These are phyloP conservation scores for Fusarium transvaalense DNA, from an alignment of 2,329 filamentous ascomycete genomes.

Conservation along the genomic window DNA sequence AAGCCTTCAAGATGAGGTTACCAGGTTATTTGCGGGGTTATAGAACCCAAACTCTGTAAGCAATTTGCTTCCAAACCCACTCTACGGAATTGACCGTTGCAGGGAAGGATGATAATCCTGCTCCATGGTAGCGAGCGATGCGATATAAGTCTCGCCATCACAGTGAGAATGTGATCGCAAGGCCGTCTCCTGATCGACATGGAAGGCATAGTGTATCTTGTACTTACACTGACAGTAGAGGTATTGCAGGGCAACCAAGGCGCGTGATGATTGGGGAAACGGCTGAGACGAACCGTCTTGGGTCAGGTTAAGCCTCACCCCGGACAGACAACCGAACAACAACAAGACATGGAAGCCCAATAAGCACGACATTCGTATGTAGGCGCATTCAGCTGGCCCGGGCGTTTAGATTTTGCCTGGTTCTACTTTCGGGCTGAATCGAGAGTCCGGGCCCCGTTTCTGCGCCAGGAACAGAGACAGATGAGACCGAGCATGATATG, in stretches of 20 bases:
- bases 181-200: constrained; percentile 29
- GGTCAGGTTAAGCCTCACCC: constrained; percentile 22
- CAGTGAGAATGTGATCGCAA: constrained; percentile 23
- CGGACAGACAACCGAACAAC: background rate
- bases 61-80: constrained; percentile 39
- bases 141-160: constrained; percentile 8
- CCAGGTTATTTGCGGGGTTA: constrained; percentile 39
- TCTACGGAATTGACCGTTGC: constrained; percentile 21
- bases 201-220: background rate
- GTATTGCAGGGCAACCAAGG: constrained; percentile 5
- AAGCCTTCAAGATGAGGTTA: constrained; percentile 28
- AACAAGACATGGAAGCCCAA: background rate
- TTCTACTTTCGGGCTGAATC: constrained; percentile 29
- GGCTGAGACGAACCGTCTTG: constrained; percentile 23
- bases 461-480: constrained; percentile 19
- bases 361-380: constrained; percentile 36
- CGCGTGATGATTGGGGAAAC: constrained; percentile 24
- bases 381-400: constrained; percentile 18
- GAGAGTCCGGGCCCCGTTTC: constrained; percentile 18
- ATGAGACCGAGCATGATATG: constrained; percentile 15
- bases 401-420: constrained; percentile 24
- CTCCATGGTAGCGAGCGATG: constrained; percentile 31
- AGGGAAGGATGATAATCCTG: constrained; percentile 24
- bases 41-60: constrained; percentile 24
- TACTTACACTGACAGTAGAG: background rate